Evolutionary conservation across 306 rosid species (phyloP), one percentile per base, ranked within the genome.

Genomic region (Quercus gilva): DNA sequence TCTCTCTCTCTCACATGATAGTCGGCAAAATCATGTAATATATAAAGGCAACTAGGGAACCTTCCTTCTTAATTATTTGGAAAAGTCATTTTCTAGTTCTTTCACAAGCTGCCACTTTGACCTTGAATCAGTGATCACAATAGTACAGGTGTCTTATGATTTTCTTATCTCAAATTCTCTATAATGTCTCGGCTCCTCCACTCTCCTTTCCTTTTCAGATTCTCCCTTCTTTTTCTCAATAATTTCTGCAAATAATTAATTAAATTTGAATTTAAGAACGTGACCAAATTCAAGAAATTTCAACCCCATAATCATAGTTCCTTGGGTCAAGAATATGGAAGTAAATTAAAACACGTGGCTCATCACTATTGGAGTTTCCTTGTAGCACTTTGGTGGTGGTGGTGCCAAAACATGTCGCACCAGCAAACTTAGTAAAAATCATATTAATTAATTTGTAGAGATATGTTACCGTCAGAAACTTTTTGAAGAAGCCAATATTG

Each of bases 221-320:
- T 41, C 45, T 41, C 53, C 12, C 17, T 49, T 49, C 53, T 49
- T 49, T 49, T 49, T 49, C 15, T 49, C 53, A 49, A 49, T 49
- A 49, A 49, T 49, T 12, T 49, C 53, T 49, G 53, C 17, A 49
- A 49, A 13, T 21, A 37, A 7, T 21, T 3, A 23, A 23, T 21
- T 20, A 21, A 20, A 20, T 60, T 21, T 25, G 31, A 60, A n/a
- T 73, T 58, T 55, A 41, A 55, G 79, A 67, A 57, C 26, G 57
- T 49, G 63, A n/a, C 59, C 31, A 69, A 75, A 69, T 75, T 86
- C 85, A 84, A 82, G 55, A 74, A 69, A 75, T 61, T 75, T 86
- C 85, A 84, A 82, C 55, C 71, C 9, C n/a, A 68, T 61, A 77
- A 77, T 80, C 75, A 86, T 84, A 73, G 35, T 68, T 23, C 14